Evolutionary conservation across 495 filamentous ascomycete species (phyloP).

Genomic region (Penicillium canescens): DNA sequence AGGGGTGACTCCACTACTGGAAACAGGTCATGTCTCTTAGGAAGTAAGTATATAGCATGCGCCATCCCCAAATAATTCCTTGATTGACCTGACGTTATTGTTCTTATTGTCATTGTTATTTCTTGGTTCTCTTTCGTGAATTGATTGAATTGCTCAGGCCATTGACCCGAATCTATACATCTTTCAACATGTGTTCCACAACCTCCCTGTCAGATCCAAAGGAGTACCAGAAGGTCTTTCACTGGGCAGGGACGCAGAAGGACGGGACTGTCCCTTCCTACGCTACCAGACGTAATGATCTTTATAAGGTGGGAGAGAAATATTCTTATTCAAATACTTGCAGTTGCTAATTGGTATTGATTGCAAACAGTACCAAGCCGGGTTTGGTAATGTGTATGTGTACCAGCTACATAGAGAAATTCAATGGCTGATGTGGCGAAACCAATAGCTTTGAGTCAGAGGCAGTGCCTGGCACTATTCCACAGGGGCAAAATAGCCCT

Average conservation of each 20-base stretch:
- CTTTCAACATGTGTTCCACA: slow-evolving; percentile 28
- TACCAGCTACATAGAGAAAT: slow-evolving; percentile 14
- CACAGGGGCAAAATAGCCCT: slow-evolving; percentile 48
- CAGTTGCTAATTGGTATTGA: too few species aligned
- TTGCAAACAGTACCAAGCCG: slow-evolving; percentile 56
- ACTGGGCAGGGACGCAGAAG: slow-evolving; percentile 59
- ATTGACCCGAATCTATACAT: too few species aligned
- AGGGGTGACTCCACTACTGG: too few species aligned
- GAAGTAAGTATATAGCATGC: too few species aligned
- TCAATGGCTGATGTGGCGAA: slow-evolving; percentile 27
- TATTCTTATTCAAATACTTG: slow-evolving; percentile 8
- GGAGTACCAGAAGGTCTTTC: slow-evolving; percentile 59
- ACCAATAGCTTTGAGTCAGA: slow-evolving; percentile 40
- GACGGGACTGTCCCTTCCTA: slow-evolving; percentile 49
- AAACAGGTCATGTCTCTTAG: too few species aligned
- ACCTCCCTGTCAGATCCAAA: slow-evolving; percentile 28
- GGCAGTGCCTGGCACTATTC: slow-evolving; percentile 50
- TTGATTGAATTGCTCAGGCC: too few species aligned
- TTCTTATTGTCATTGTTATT: too few species aligned
- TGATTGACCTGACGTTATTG: too few species aligned
- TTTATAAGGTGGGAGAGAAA: slow-evolving; percentile 54
- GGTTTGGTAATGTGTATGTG: slow-evolving; percentile 53
- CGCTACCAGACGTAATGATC: slow-evolving; percentile 49
- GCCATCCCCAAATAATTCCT: too few species aligned
- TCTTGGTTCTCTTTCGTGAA: not conserved